Evolutionary conservation across 148 eudicot genomes (phyloP).

Genomic region (Polygonum maritimum): DNA sequence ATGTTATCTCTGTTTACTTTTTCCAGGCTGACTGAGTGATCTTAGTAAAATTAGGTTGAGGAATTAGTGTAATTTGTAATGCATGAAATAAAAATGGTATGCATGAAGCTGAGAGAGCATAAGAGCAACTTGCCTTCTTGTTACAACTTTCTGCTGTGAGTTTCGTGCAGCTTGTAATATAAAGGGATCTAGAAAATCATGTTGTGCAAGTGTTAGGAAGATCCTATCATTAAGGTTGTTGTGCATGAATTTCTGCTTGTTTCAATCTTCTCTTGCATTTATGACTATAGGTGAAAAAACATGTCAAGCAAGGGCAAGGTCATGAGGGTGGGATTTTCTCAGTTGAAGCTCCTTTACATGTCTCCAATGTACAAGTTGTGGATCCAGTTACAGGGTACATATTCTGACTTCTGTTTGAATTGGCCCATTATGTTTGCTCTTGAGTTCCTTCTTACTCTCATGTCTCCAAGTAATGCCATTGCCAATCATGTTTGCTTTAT

Average conservation of each 20-base stretch:
- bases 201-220: background rate
- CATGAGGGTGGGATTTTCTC: constrained; percentile 96
- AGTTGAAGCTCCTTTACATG: constrained; percentile 95
- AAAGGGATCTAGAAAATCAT: background rate
- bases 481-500: constrained; percentile 6
- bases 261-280: background rate
- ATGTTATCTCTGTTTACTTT: background rate
- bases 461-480: background rate
- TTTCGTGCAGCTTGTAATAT: background rate
- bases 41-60: background rate
- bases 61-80: background rate
- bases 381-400: constrained; percentile 83
- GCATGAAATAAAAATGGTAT: background rate
- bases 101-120: no score
- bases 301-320: constrained; percentile 97
- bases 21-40: background rate
- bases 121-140: no score
- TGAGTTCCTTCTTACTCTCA: background rate
- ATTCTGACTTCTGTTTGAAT: background rate
- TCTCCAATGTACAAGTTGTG: constrained; percentile 82
- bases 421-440: background rate
- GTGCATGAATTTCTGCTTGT: background rate
- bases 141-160: background rate
- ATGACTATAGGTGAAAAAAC: constrained; percentile 72
- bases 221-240: background rate